Conservation (phyloP, 1,284 basidiomycete genomes). For the Malassezia dermatis region DNA sequence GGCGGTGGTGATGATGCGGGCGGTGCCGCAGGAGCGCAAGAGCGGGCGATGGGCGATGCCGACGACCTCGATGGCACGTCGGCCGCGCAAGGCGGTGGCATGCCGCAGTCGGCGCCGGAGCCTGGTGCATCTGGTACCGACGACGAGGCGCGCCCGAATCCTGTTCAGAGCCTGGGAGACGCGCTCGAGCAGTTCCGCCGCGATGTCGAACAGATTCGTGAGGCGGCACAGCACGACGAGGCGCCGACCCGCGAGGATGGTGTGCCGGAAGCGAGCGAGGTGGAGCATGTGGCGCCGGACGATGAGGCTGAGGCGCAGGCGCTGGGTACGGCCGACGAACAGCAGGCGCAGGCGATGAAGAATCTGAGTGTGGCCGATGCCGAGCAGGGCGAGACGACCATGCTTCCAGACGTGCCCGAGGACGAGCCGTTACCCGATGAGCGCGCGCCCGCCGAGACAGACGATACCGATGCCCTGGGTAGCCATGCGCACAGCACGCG, state of each 20-base stretch:
- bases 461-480: background rate
- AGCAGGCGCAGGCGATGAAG: conserved; percentile 63
- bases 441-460: conserved; percentile 2
- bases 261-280: conserved; percentile 47
- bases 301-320: conserved; percentile 72
- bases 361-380: conserved; percentile 32
- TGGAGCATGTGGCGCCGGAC: conserved; percentile 71
- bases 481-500: conserved; percentile 18
- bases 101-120: conserved; percentile 28
- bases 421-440: conserved; percentile 7
- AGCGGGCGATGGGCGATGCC: conserved; percentile 8
- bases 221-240: conserved; percentile 48
- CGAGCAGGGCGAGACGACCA: conserved; percentile 18
- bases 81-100: conserved; percentile 23
- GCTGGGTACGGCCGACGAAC: conserved; percentile 61
- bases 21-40: conserved; percentile 12
- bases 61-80: conserved; percentile 5
- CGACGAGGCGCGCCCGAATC: conserved; percentile 50
- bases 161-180: conserved; percentile 74
- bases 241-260: conserved; percentile 51
- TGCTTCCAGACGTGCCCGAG: conserved; percentile 3
- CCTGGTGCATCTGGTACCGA: conserved; percentile 24
- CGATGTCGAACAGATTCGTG: conserved; percentile 72
- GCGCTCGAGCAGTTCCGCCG: conserved; percentile 72
- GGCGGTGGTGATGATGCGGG: conserved; percentile 13